Conservation (phyloP, 2,329 filamentous ascomycete species). For the Lomentospora prolificans region DNA sequence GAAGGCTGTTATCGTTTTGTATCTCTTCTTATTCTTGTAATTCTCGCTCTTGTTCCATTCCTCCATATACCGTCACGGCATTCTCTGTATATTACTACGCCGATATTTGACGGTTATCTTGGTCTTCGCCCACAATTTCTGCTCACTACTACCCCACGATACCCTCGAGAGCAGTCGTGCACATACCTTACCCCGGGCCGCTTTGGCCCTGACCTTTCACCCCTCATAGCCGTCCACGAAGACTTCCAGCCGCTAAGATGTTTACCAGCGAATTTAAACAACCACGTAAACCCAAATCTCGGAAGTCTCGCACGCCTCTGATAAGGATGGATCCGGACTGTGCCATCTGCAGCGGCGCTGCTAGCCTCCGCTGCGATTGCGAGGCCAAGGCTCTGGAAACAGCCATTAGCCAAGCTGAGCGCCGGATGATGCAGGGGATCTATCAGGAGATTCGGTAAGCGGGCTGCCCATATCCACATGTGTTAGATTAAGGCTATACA, state of each 20-base stretch:
- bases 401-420: slow-evolving; percentile 53
- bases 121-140: not conserved
- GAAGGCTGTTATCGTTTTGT: slow-evolving; percentile 11
- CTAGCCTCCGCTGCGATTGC: slow-evolving; percentile 50
- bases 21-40: slow-evolving; percentile 1
- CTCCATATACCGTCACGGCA: not conserved
- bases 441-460: slow-evolving; percentile 55
- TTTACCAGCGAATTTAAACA: slow-evolving; percentile 32
- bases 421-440: slow-evolving; percentile 51
- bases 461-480: slow-evolving; percentile 1
- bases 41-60: not conserved
- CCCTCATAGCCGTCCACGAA: slow-evolving; percentile 18
- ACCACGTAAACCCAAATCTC: slow-evolving; percentile 9
- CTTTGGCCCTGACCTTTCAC: not conserved
- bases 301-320: slow-evolving; percentile 18
- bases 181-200: no score
- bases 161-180: no score
- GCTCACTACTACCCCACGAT: no score
- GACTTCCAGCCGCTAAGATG: slow-evolving; percentile 28
- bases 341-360: slow-evolving; percentile 54
- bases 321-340: slow-evolving; percentile 62
- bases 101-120: not conserved
- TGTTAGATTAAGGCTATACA: no score
- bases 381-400: slow-evolving; percentile 55
- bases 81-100: not conserved